These are phyloP conservation scores for Nakazawaea ishiwadae DNA, from an alignment of 805 yeast genomes.

Conservation along the genomic window DNA sequence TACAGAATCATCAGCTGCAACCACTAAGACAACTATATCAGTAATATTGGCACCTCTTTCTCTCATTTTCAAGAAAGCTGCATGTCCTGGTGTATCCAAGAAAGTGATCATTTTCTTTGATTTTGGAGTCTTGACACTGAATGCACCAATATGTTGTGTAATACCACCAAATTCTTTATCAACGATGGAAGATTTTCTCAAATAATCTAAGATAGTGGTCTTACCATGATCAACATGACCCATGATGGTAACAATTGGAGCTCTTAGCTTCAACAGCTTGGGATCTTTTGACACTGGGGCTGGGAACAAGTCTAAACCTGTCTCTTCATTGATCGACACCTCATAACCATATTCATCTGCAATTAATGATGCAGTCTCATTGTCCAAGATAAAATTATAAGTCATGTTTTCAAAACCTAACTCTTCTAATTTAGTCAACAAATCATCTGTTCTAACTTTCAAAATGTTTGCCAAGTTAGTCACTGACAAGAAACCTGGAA, in stretches of 20 bases:
- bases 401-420: conserved; percentile 73
- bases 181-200: conserved; percentile 82
- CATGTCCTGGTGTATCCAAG: conserved; percentile 97
- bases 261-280: conserved; percentile 54
- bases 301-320: conserved; percentile 58
- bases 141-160: conserved; percentile 97
- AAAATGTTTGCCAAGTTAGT: conserved; percentile 73
- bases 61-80: conserved; percentile 93
- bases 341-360: conserved; percentile 87
- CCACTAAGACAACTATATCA: conserved; percentile 87
- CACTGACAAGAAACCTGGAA: conserved; percentile 79
- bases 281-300: conserved; percentile 45
- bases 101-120: conserved; percentile 79
- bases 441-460: conserved; percentile 55
- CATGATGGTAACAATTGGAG: conserved; percentile 97
- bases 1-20: conserved; percentile 96
- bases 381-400: conserved; percentile 76
- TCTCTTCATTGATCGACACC: conserved; percentile 49
- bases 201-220: conserved; percentile 84
- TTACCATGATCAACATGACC: conserved; percentile 99
- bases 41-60: conserved; percentile 95
- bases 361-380: conserved; percentile 78
- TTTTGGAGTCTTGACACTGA: conserved; percentile 74
- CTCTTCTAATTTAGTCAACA: conserved; percentile 52
- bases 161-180: conserved; percentile 91